These are phyloP conservation scores for Psilocybe mexicana DNA, from an alignment of 1,284 basidiomycete genomes.

Conservation along the genomic window DNA sequence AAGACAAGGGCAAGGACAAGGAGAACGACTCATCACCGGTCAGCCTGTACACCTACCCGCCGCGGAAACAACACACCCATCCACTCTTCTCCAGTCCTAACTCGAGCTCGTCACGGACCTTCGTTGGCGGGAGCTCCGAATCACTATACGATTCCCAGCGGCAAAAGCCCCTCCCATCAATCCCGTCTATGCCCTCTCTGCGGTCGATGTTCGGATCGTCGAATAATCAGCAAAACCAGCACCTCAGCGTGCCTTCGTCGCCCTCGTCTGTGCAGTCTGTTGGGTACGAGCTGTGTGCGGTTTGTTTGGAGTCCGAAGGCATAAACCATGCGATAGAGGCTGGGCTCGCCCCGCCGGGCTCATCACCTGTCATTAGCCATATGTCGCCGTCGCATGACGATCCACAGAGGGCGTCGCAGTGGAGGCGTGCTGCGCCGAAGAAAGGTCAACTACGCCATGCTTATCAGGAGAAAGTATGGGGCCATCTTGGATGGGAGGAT, in stretches of 20 bases:
- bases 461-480: conserved; percentile 85
- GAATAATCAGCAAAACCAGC: neutral
- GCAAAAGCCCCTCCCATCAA: conserved; percentile 40
- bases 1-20: conserved; percentile 26
- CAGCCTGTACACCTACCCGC: conserved; percentile 26
- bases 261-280: conserved; percentile 11
- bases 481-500: conserved; percentile 78
- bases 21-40: conserved; percentile 23
- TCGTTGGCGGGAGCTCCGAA: conserved; percentile 30
- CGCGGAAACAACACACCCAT: conserved; percentile 18
- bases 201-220: conserved; percentile 20
- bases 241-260: conserved; percentile 19
- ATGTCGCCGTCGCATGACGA: conserved; percentile 50
- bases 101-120: conserved; percentile 41
- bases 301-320: conserved; percentile 76
- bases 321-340: conserved; percentile 74
- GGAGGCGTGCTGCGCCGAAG: conserved; percentile 65
- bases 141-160: conserved; percentile 22
- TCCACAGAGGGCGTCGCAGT: conserved; percentile 49
- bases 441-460: conserved; percentile 80
- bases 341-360: conserved; percentile 43
- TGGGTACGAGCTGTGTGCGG: conserved; percentile 83
- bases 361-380: conserved; percentile 40
- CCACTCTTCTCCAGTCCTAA: conserved; percentile 35
- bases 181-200: conserved; percentile 33